Conservation (phyloP, 257 asterid genomes). For the Solanum pennellii region DNA sequence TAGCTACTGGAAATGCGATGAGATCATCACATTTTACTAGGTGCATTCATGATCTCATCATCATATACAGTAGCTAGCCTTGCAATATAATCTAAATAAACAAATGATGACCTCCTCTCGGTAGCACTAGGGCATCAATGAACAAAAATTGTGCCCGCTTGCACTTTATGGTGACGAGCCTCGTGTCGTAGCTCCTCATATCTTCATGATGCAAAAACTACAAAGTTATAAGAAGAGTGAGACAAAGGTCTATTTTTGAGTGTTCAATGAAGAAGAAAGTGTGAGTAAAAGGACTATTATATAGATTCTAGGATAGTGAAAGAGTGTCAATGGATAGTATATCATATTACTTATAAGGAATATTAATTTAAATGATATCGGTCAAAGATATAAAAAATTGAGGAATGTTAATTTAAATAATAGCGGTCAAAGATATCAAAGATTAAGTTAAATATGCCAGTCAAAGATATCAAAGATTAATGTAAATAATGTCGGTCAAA, state of each 20-base stretch:
- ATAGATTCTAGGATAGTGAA: neutral
- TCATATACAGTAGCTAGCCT: slow-evolving; percentile 31
- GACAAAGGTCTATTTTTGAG: neutral
- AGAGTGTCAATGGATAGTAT: neutral
- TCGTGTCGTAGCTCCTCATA: slow-evolving; percentile 74
- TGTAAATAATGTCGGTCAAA: neutral
- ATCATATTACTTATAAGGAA: neutral
- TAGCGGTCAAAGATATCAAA: neutral
- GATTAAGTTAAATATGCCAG: too few relatives aligned
- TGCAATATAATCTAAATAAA: slow-evolving; percentile 46
- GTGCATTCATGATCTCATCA: slow-evolving; percentile 16
- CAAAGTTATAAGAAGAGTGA: neutral
- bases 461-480: too few relatives aligned
- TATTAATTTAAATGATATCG: too few relatives aligned
- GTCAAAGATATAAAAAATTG: too few relatives aligned
- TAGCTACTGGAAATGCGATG: slow-evolving; percentile 26
- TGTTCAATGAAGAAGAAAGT: neutral
- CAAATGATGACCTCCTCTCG: slow-evolving; percentile 89
- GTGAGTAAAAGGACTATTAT: neutral
- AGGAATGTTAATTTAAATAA: neutral
- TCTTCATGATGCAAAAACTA: slow-evolving; percentile 41
- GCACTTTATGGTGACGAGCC: slow-evolving; percentile 38
- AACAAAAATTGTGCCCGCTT: slow-evolving; percentile 32
- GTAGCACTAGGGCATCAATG: slow-evolving; percentile 86
- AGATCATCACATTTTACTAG: slow-evolving; percentile 28